A percentile compares a stretch with the other conserved stretches of the same genome.
These are phyloP conservation scores for Exophiala calicioides DNA, from an alignment of 2,329 filamentous ascomycete species.

Conservation along the genomic window DNA sequence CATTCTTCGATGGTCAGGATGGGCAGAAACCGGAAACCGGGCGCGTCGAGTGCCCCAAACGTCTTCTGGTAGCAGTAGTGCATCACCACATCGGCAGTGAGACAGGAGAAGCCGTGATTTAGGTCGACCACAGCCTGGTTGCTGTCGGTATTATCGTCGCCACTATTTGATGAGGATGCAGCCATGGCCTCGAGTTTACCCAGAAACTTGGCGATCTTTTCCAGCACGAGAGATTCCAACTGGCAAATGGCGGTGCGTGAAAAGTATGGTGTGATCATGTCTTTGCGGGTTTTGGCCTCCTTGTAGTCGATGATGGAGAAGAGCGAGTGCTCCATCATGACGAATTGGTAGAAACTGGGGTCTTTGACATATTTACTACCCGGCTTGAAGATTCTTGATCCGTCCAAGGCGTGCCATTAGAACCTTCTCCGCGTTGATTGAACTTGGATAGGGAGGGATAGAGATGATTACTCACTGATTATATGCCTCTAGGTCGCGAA, in stretches of 20 bases:
- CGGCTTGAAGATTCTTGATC: too few species aligned
- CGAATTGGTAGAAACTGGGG: too few species aligned
- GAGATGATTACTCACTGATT: too few species aligned
- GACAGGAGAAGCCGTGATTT: constrained; percentile 28
- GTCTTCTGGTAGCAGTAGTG: constrained; percentile 34
- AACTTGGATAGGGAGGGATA: constrained; percentile 35
- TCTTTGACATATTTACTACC: too few species aligned
- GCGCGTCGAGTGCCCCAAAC: constrained; percentile 31
- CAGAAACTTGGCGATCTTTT: too few species aligned
- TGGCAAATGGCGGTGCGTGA: too few species aligned
- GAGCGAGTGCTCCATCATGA: too few species aligned
- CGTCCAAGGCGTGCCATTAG: constrained; percentile 36
- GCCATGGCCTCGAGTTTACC: constrained; percentile 30
- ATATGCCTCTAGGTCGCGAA: constrained; percentile 36
- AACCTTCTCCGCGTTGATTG: constrained; percentile 35
- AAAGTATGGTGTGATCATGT: too few species aligned
- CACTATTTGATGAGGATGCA: constrained; percentile 27
- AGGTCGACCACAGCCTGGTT: too few species aligned
- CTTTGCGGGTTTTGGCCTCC: too few species aligned
- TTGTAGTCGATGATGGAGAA: too few species aligned
- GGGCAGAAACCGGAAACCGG: constrained; percentile 26
- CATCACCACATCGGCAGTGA: constrained; percentile 34
- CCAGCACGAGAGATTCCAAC: too few species aligned
- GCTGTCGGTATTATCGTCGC: constrained; percentile 16
- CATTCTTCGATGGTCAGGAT: constrained; percentile 27